Evolutionary conservation across 495 filamentous ascomycete species (phyloP).

Genomic region (Cetradonia linearis): DNA sequence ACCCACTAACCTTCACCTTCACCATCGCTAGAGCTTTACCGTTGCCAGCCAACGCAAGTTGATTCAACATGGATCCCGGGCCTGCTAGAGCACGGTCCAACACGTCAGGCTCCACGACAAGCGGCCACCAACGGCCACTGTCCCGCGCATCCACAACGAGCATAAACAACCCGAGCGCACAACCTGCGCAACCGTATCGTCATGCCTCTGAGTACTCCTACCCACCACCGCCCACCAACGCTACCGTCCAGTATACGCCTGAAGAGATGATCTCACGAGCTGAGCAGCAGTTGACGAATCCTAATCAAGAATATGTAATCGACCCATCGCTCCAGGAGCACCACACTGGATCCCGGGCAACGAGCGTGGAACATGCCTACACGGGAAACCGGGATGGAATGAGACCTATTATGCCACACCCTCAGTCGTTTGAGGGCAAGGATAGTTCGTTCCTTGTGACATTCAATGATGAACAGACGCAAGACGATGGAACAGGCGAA

Average conservation of each 20-base stretch:
- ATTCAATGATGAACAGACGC: conserved; percentile 44
- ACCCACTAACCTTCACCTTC: neutral
- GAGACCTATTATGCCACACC: conserved; percentile 28
- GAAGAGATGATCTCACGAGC: conserved; percentile 56
- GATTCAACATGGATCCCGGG: conserved; percentile 14
- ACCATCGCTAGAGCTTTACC: neutral
- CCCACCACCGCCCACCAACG: conserved; percentile 40
- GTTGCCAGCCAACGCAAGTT: neutral
- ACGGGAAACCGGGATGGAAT: conserved; percentile 27
- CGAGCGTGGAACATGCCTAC: conserved; percentile 38
- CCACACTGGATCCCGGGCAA: conserved; percentile 40
- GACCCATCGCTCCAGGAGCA: conserved; percentile 43
- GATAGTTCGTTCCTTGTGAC: conserved; percentile 57
- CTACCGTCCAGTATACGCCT: conserved; percentile 40
- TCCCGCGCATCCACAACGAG: conserved; percentile 84
- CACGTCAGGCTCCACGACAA: conserved; percentile 44
- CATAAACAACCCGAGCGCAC: conserved; percentile 57
- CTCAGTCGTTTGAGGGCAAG: conserved; percentile 51
- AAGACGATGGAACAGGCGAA: conserved; percentile 52
- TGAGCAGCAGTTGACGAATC: conserved; percentile 47
- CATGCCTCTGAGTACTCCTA: conserved; percentile 41
- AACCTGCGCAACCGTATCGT: conserved; percentile 51
- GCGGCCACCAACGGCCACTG: conserved; percentile 50
- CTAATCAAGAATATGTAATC: conserved; percentile 40
- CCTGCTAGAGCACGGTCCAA: conserved; percentile 44